Conservation (phyloP, 805 yeast genomes). For the Lachancea mirantina region DNA sequence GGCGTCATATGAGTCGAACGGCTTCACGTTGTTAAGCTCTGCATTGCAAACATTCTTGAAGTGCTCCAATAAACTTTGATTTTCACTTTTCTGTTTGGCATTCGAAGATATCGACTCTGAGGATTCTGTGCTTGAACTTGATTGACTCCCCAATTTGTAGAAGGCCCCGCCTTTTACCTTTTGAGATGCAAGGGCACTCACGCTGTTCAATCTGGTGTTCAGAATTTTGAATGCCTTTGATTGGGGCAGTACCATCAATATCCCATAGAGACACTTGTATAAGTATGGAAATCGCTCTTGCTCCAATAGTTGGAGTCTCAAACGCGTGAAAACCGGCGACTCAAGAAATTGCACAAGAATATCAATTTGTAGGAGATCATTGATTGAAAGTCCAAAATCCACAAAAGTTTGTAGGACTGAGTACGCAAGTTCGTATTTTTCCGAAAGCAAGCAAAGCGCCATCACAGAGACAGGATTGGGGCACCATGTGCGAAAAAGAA, state of each 20-base stretch:
- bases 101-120: constrained; percentile 15
- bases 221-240: constrained; percentile 81
- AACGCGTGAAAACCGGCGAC: constrained; percentile 83
- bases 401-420: constrained; percentile 74
- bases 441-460: constrained; percentile 76
- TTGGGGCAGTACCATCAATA: constrained; percentile 90
- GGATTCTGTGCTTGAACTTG: constrained; percentile 2
- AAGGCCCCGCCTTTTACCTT: constrained; percentile 3
- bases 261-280: constrained; percentile 83
- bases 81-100: constrained; percentile 22
- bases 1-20: constrained; percentile 12
- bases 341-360: constrained; percentile 83
- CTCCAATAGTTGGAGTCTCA: constrained; percentile 81
- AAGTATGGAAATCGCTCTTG: constrained; percentile 76
- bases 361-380: constrained; percentile 78
- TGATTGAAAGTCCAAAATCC: constrained; percentile 66
- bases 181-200: constrained; percentile 27
- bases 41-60: constrained; percentile 23
- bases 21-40: constrained; percentile 8
- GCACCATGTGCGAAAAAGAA: constrained; percentile 85
- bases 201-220: constrained; percentile 58
- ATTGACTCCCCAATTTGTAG: constrained; percentile 1
- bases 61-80: constrained; percentile 26
- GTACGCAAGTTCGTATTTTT: constrained; percentile 82
- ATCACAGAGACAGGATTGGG: constrained; percentile 84